These are phyloP conservation scores for Macrophomina phaseolina DNA, from an alignment of 2,329 filamentous ascomycete genomes.

Conservation along the genomic window DNA sequence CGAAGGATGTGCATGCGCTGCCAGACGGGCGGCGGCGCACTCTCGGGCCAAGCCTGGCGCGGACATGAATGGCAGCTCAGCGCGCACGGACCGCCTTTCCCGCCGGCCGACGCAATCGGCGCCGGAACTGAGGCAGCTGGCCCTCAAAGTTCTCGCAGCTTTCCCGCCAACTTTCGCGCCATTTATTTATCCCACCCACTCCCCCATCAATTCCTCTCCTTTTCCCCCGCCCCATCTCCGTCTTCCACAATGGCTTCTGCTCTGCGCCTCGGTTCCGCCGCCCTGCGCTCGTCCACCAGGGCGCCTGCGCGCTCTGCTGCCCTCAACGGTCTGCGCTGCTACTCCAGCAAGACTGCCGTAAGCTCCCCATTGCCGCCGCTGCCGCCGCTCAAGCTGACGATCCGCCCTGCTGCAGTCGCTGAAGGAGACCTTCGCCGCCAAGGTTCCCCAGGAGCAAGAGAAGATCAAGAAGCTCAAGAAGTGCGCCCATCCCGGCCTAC, in stretches of 20 bases:
- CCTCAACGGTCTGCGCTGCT: constrained; percentile 86
- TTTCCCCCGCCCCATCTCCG: constrained; percentile 40
- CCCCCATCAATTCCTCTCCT: constrained; percentile 44
- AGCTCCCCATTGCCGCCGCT: constrained; percentile 38
- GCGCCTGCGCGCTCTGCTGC: constrained; percentile 70
- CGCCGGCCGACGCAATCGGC: constrained; percentile 1
- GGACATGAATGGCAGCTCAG: background rate
- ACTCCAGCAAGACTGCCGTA: constrained; percentile 92
- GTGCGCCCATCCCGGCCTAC: constrained; percentile 59
- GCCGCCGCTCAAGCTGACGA: constrained; percentile 9
- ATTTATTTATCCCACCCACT: constrained; percentile 36
- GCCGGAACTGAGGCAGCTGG: constrained; percentile 3
- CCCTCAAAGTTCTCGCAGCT: constrained; percentile 29
- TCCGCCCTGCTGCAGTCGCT: constrained; percentile 68
- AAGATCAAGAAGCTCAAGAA: constrained; percentile 99
- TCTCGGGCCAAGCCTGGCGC: constrained; percentile 11
- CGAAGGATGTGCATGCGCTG: constrained; percentile 13
- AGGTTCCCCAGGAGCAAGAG: constrained; percentile 95
- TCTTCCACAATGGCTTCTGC: constrained; percentile 75
- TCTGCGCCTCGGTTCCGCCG: constrained; percentile 79
- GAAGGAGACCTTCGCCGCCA: constrained; percentile 97
- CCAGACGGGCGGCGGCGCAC: background rate
- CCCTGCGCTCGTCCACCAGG: constrained; percentile 77
- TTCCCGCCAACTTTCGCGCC: constrained; percentile 29
- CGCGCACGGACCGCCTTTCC: constrained; percentile 8